Percentiles rank a stretch among this genome's conserved stretches.
phyloP scores from a whole-genome alignment of 352 stramenopile species.

The Thraustotheca clavata region DNA sequence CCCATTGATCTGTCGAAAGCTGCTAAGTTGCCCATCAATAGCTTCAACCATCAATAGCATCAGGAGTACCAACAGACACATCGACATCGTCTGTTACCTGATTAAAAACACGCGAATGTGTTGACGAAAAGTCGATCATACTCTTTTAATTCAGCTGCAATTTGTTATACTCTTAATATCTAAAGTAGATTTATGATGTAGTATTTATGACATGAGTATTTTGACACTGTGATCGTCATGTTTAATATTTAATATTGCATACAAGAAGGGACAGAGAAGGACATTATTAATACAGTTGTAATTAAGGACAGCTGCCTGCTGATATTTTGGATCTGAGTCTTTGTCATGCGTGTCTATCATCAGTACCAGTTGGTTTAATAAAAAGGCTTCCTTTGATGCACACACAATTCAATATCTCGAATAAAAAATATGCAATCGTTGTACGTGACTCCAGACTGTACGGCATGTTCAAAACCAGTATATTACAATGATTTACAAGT shows the following conservation, averaged over 20 bases:
- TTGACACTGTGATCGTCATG: neutral
- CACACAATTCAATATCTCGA: neutral
- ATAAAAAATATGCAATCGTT: neutral
- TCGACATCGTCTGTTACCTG: too few species aligned
- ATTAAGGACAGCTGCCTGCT: too few species aligned
- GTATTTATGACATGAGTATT: neutral
- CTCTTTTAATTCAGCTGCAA: slow-evolving; percentile 3
- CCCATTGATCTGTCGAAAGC: neutral
- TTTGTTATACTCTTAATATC: slow-evolving; percentile 2
- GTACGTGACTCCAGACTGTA: slow-evolving; percentile 11
- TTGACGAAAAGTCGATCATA: too few species aligned
- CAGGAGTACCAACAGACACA: too few species aligned
- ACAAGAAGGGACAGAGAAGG: too few species aligned
- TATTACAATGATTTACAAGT: slow-evolving; percentile 23
- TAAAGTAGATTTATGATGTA: slow-evolving; percentile 1
- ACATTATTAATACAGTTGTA: too few species aligned
- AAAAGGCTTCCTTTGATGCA: neutral
- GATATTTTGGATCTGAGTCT: slow-evolving; percentile 13
- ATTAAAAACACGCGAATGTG: too few species aligned
- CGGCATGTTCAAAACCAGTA: slow-evolving; percentile 22
- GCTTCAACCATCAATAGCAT: too few species aligned
- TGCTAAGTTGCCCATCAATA: too few species aligned
- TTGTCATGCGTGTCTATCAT: neutral
- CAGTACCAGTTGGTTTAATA: neutral
- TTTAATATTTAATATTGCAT: neutral